Evolutionary conservation across 1,284 basidiomycete genomes (phyloP).

Genomic region (Schizophyllum commune): DNA sequence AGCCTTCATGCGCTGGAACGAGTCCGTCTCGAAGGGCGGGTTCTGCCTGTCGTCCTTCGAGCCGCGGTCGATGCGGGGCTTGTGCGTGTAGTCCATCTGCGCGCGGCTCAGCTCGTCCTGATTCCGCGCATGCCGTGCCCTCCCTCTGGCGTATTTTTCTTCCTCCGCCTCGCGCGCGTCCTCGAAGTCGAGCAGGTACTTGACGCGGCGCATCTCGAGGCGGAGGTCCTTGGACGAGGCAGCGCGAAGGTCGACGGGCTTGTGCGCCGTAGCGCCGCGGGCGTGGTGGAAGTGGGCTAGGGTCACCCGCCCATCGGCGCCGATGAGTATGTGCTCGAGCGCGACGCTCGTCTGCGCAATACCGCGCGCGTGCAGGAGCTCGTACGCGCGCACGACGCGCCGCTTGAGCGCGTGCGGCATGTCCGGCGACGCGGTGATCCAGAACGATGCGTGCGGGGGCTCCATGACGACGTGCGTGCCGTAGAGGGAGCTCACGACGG

Average conservation of each 20-base stretch:
- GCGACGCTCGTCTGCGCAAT: constrained; percentile 44
- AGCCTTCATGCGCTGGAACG: not conserved
- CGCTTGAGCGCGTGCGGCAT: constrained; percentile 46
- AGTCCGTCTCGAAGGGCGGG: not conserved
- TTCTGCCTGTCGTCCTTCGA: not conserved
- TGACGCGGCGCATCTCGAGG: constrained; percentile 48
- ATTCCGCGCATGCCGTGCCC: not conserved
- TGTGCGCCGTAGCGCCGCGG: constrained; percentile 28
- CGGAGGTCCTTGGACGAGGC: constrained; percentile 35
- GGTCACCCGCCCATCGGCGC: constrained; percentile 44
- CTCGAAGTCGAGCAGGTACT: constrained; percentile 39
- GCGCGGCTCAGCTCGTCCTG: not conserved
- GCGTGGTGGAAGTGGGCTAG: constrained; percentile 51
- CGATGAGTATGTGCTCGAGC: constrained; percentile 49
- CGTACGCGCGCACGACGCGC: constrained; percentile 38
- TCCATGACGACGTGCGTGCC: constrained; percentile 37
- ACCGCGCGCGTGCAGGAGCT: constrained; percentile 39
- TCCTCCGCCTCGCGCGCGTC: constrained; percentile 18
- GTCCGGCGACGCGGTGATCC: constrained; percentile 45
- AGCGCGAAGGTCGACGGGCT: constrained; percentile 26
- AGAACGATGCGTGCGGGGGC: constrained; percentile 43
- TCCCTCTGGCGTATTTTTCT: constrained; percentile 1
- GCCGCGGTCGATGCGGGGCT: not conserved
- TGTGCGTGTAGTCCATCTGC: not conserved
- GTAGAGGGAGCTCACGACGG: constrained; percentile 32